Base-by-base conservation (phyloP, 108 stramenopile genomes). In the Nannochloropsis gaditana region DNA sequence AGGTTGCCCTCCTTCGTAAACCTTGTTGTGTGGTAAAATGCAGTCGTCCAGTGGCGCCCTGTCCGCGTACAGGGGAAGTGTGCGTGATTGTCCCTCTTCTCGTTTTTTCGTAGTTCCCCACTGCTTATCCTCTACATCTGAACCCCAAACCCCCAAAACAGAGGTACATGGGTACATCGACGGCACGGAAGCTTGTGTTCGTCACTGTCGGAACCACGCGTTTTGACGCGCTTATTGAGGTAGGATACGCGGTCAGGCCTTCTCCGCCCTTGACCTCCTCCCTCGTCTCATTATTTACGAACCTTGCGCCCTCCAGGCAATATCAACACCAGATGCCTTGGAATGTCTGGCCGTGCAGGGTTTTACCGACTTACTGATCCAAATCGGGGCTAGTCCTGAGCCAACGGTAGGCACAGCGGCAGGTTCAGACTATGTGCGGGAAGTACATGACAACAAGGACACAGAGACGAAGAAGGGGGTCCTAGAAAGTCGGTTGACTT, bases 121-220 rank as follows among this genome's bases (percentile, higher is more conserved):
- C 31, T 31, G 31, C 31, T 31, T 31, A 31, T 31, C 31, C 31
- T 31, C 31, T 31, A 31, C 31, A 31, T 31, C 31, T 31, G 31
- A 31, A 31, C 31, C 31, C 31, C 31, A 0, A 31, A 31, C 31
- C 31, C 31, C 31, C 31, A 31, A 31, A 31, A 31, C 31, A 31
- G 31, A 31, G 31, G 31, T 31, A 31, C 31, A 31, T 31, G 31
- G 31, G 31, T 1, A 31, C 31, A 31, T 31, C 31, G 31, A 31
- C 31, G 31, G 31, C 31, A 31, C 31, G 86, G 4, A 86, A 86
- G 82, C 82, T 83, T 45, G 92, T 95, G 11, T 96, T 96, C 84
- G 96, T 96, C 31, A 96, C 97, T 10, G 97, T 98, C 9, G 97
- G 97, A 42, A 98, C 97, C 6, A 98, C 97, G 42, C 90, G 86